These are phyloP conservation scores for Phialophora macrospora DNA, from an alignment of 2,329 filamentous ascomycete species.

Conservation along the genomic window DNA sequence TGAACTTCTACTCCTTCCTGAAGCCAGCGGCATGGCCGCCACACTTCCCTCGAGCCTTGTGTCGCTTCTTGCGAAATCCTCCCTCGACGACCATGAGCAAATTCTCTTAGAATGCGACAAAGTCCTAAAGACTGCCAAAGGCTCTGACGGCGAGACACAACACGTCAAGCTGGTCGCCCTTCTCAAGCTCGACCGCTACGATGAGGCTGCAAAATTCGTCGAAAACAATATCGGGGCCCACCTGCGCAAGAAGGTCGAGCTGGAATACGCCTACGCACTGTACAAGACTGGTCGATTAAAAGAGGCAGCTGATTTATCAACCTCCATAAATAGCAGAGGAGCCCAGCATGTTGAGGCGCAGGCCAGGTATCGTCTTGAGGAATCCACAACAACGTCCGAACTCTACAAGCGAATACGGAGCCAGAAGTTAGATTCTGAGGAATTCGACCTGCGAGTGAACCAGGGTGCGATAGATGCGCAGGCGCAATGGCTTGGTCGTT, in stretches of 20 bases:
- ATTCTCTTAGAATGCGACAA: constrained; percentile 63
- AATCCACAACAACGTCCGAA: constrained; percentile 60
- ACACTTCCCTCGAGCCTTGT: constrained; percentile 56
- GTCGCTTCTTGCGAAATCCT: constrained; percentile 61
- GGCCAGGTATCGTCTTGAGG: constrained; percentile 65
- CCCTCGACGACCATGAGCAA: constrained; percentile 67
- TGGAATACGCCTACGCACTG: constrained; percentile 67
- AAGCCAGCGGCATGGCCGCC: constrained; percentile 40
- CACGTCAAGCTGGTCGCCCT: constrained; percentile 65
- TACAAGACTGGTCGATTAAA: constrained; percentile 64
- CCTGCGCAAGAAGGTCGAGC: constrained; percentile 59
- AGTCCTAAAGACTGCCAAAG: constrained; percentile 61
- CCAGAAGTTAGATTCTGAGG: constrained; percentile 54
- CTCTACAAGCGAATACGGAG: constrained; percentile 59
- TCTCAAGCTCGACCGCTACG: constrained; percentile 67
- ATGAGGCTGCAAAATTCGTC: constrained; percentile 63
- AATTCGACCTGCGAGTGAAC: constrained; percentile 67
- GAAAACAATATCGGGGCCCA: constrained; percentile 58
- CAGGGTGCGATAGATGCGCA: constrained; percentile 65
- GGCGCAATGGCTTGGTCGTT: constrained; percentile 62
- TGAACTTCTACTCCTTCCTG: not conserved
- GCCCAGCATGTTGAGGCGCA: constrained; percentile 66
- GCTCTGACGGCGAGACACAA: constrained; percentile 59
- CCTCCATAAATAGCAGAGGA: constrained; percentile 53
- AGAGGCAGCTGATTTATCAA: constrained; percentile 60